These are phyloP conservation scores for Vigna nakashimae DNA, from an alignment of 306 rosid genomes.

Conservation along the genomic window DNA sequence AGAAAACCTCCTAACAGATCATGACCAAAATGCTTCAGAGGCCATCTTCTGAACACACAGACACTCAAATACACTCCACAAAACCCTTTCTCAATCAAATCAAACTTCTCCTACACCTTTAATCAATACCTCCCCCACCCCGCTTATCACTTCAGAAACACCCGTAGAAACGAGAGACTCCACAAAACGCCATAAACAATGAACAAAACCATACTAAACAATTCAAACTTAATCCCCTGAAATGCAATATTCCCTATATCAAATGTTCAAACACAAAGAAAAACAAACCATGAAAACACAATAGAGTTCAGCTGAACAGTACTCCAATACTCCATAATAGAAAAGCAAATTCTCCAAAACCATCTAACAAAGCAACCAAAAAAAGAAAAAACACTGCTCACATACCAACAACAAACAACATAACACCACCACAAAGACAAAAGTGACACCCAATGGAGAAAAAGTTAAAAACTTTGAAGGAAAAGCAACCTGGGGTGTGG, in stretches of 20 bases:
- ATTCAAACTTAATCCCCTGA: slow-evolving; percentile 4
- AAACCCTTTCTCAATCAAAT: not conserved
- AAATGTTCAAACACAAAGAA: slow-evolving; percentile 7
- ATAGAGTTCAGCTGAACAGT: slow-evolving; percentile 19
- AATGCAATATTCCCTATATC: not conserved
- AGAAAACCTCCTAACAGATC: not conserved
- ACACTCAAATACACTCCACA: not conserved
- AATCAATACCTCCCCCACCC: not conserved
- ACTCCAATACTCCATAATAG: not conserved
- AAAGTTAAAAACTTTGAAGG: slow-evolving; percentile 13
- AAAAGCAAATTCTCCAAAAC: slow-evolving; percentile 6
- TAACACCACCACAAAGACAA: slow-evolving; percentile 12
- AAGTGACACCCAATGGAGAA: slow-evolving; percentile 6
- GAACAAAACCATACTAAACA: not conserved
- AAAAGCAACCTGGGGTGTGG: slow-evolving; percentile 56
- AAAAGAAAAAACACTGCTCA: not conserved
- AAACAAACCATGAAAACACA: slow-evolving; percentile 1
- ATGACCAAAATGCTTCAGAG: not conserved
- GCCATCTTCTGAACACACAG: not conserved
- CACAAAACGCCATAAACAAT: not conserved
- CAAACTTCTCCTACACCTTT: not conserved
- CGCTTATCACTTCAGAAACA: slow-evolving; percentile 10
- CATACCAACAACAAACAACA: not conserved
- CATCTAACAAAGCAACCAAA: slow-evolving; percentile 21
- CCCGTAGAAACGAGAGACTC: not conserved